Evolutionary conservation across 2,329 filamentous ascomycete species (phyloP), one percentile per base, ranked within the genome.

Genomic region (Aspergillus calidoustus): DNA sequence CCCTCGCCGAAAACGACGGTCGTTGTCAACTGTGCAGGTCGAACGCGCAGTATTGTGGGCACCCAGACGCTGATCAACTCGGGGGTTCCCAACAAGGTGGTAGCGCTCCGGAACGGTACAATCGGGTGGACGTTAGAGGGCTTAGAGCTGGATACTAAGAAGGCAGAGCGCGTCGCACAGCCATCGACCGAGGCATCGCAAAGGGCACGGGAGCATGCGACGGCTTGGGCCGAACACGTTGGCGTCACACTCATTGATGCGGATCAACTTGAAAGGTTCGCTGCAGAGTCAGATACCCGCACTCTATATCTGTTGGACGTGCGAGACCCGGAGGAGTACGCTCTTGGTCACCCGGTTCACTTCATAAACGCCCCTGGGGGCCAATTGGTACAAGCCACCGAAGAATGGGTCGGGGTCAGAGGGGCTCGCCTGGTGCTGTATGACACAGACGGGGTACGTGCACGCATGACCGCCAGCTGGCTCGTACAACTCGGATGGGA

Each of bases 21-120:
- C 25, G 48, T 59, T n/a, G 19, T 59, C 48, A 59, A 44, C 30
- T 25, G 34, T 46, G 47, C 49, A 31, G 25, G 34, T 28, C 43
- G 41, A 23, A 49, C 57, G 38, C 48, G 47, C 28, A 31, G 34
- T 25, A 43, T 44, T 25, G 25, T 13, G 31, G 25, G n/a, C 34
- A 41, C 34, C 8, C 34, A 41, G 34, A 41, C 34, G 11, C 34
- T 41, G 34, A 15, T 41, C 34, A 41, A 41, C 11, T 41, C 34
- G 34, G 11, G 34, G 11, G 15, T 41, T 11, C 34, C 34, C 9
- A 41, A 41, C 4, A 41, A 15, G 34, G 34, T 41, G 11, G 34
- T 41, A 5, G 34, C 34, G 3, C 34, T 41, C 2, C 34, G 34
- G 34, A 41, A 41, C 11, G 34, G 34, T 15, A 41, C 34, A 4